phyloP scores from a whole-genome alignment of 192 early-diverging fungal species.

The Lunasporangiospora selenospora region DNA sequence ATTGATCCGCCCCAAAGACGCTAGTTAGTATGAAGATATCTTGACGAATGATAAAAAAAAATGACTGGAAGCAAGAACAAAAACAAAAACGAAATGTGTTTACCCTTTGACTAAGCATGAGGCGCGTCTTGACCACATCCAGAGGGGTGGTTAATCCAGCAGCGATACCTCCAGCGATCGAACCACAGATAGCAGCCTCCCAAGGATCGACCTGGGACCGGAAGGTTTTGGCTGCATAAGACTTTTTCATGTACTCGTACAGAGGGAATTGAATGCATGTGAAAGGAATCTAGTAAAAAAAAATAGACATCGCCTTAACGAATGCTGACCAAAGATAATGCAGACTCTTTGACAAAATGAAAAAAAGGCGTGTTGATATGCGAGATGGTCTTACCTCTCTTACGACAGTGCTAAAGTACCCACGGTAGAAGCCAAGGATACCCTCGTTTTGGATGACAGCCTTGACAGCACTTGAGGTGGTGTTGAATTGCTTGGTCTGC shows the following conservation, averaged over 20 bases:
- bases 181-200: conserved; percentile 89
- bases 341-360: no score
- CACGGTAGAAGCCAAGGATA: conserved; percentile 88
- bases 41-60: conserved; percentile 7
- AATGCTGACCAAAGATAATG: no score
- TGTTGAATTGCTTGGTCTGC: conserved; percentile 83
- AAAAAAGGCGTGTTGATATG: no score
- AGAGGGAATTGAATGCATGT: conserved; percentile 96
- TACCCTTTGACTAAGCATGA: conserved; percentile 91
- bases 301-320: no score
- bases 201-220: conserved; percentile 64
- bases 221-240: conserved; percentile 55
- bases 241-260: conserved; percentile 87
- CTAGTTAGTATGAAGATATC: no score
- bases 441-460: conserved; percentile 76
- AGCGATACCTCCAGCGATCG: conserved; percentile 87
- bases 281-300: conserved; percentile 79
- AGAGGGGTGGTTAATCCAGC: conserved; percentile 93
- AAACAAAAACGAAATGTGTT: background rate
- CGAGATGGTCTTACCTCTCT: conserved; percentile 85
- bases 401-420: conserved; percentile 90
- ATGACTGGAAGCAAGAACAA: background rate
- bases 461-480: conserved; percentile 66
- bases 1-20: no score
- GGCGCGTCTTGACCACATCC: conserved; percentile 95